Evolutionary conservation across 345 rosid genomes (phyloP).

Genomic region (Eucalyptus albens): DNA sequence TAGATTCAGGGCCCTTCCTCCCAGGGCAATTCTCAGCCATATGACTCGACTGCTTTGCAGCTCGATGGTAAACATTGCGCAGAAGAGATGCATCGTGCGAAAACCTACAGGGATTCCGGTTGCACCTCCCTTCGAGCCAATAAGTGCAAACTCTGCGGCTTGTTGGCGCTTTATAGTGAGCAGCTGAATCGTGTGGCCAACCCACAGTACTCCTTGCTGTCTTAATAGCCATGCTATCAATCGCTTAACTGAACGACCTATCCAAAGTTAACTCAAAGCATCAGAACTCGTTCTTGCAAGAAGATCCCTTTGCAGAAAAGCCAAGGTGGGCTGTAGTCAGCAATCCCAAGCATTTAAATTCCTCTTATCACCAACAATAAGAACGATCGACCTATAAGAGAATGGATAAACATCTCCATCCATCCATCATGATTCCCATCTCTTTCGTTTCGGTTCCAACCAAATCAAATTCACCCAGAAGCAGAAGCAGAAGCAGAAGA

Average conservation of each 20-base stretch:
- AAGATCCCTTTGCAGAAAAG: neutral
- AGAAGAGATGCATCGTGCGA: neutral
- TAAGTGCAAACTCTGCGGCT: neutral
- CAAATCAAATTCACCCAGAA: neutral
- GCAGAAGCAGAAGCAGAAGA: neutral
- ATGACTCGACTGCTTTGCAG: neutral
- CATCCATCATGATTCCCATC: neutral
- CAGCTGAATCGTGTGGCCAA: neutral
- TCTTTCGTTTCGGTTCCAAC: neutral
- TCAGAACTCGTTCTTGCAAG: neutral
- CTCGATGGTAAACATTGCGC: neutral
- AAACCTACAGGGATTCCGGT: conserved; percentile 18
- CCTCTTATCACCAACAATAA: neutral
- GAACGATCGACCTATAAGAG: neutral
- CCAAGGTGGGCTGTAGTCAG: neutral
- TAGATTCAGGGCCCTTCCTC: neutral
- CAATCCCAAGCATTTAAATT: neutral
- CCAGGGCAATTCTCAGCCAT: neutral
- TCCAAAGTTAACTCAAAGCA: neutral
- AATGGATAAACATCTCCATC: neutral
- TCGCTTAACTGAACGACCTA: neutral
- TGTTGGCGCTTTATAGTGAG: no score
- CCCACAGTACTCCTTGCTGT: neutral
- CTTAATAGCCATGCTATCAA: neutral
- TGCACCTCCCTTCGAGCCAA: conserved; percentile 12